Percentiles rank a stretch among this genome's conserved stretches.
Evolutionary conservation across 2,329 filamentous ascomycete species (phyloP).

Genomic region (Dactylellina leptospora): DNA sequence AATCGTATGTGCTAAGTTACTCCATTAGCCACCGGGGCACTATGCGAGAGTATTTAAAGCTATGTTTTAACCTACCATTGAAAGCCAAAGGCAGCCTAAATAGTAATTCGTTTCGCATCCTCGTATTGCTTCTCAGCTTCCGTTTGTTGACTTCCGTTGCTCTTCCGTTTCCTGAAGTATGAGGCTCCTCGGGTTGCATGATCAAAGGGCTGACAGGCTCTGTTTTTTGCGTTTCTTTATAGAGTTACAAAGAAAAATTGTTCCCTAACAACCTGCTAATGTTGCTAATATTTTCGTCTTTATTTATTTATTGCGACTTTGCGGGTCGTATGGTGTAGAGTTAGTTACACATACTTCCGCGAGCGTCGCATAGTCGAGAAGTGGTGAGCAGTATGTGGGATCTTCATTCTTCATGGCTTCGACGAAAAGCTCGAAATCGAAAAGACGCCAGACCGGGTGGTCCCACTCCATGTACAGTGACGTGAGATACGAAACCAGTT

Average conservation of each 20-base stretch:
- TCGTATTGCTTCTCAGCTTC: conserved; percentile 42
- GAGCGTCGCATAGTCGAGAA: conserved; percentile 45
- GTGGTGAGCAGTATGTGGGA: conserved; percentile 40
- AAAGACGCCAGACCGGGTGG: conserved; percentile 44
- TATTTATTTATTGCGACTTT: conserved; percentile 18
- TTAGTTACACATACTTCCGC: conserved; percentile 52
- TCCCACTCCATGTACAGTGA: conserved; percentile 49
- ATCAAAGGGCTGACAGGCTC: conserved; percentile 14
- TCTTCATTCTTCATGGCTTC: conserved; percentile 45
- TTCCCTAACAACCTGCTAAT: neutral
- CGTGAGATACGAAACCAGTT: conserved; percentile 43
- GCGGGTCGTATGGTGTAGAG: conserved; percentile 33
- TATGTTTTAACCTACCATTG: conserved; percentile 31
- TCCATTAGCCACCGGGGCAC: neutral
- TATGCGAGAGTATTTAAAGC: neutral
- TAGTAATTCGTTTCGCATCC: conserved; percentile 26
- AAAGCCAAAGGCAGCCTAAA: conserved; percentile 39
- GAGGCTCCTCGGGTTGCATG: neutral
- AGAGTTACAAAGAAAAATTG: conserved; percentile 4
- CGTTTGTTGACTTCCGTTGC: conserved; percentile 2
- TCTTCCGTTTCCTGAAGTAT: conserved; percentile 5
- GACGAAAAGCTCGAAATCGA: conserved; percentile 47
- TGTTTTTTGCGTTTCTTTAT: neutral
- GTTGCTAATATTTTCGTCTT: neutral
- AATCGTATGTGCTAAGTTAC: conserved; percentile 28